Conservation (phyloP, 805 yeast genomes). For the Torulaspora indica region DNA sequence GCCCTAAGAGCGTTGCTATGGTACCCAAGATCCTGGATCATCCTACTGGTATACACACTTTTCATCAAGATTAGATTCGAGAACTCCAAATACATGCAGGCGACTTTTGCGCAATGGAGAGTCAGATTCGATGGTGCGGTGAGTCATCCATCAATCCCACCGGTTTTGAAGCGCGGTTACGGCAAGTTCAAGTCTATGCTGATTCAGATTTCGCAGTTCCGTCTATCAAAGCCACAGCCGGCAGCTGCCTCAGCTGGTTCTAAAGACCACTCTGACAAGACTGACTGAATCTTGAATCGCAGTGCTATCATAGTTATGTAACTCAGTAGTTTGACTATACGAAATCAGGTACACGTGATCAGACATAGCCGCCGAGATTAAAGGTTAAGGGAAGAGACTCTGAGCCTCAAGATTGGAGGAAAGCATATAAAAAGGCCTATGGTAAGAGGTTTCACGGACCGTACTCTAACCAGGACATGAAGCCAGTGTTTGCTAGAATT, state of each 20-base stretch:
- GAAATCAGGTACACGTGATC: neutral
- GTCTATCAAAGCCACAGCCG: conserved; percentile 9
- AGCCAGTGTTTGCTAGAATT: too few species aligned
- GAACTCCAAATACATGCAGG: conserved; percentile 66
- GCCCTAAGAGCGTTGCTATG: conserved; percentile 54
- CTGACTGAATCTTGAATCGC: neutral
- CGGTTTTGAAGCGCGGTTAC: conserved; percentile 48
- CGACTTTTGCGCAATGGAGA: conserved; percentile 63
- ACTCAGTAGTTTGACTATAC: neutral
- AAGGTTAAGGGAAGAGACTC: too few species aligned
- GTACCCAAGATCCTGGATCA: conserved; percentile 57
- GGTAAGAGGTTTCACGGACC: too few species aligned
- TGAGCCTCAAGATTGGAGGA: too few species aligned
- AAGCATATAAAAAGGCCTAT: too few species aligned
- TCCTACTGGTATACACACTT: conserved; percentile 48
- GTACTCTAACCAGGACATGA: too few species aligned
- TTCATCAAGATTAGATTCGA: conserved; percentile 78
- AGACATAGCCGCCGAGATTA: neutral
- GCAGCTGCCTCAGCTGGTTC: neutral
- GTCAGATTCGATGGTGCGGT: conserved; percentile 57
- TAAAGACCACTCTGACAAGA: neutral
- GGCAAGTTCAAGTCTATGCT: conserved; percentile 39
- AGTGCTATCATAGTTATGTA: neutral
- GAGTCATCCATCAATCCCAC: conserved; percentile 51
- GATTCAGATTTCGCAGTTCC: conserved; percentile 12